A percentile compares a stretch with the other conserved stretches of the same genome.
These are phyloP conservation scores for Moricandia arvensis DNA, from an alignment of 345 rosid genomes.

Conservation along the genomic window DNA sequence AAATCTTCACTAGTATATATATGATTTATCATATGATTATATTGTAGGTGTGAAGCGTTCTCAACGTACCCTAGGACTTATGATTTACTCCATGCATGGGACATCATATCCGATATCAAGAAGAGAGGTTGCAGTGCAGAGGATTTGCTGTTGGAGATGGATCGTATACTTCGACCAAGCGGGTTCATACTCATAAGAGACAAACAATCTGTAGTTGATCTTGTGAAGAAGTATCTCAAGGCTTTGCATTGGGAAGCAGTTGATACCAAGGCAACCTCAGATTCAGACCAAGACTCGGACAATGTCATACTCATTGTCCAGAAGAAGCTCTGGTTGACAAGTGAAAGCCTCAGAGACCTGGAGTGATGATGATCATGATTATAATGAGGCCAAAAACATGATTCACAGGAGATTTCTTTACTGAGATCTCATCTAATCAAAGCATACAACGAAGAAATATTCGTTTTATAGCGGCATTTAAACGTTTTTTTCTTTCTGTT, in stretches of 20 bases:
- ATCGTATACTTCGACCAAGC: conserved; percentile 84
- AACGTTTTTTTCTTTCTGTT: background rate
- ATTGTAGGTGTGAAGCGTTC: conserved; percentile 81
- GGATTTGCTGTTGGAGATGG: conserved; percentile 90
- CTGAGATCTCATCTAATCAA: conserved; percentile 7
- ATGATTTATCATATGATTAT: background rate
- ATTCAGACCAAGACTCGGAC: conserved; percentile 53
- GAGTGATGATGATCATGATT: conserved; percentile 39
- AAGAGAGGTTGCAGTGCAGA: conserved; percentile 78
- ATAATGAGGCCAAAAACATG: background rate
- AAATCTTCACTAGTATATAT: background rate
- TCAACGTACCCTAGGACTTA: conserved; percentile 91
- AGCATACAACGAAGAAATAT: conserved; percentile 30
- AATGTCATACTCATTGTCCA: conserved; percentile 52
- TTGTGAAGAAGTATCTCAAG: conserved; percentile 57
- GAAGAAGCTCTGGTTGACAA: conserved; percentile 85
- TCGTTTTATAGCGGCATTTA: conserved; percentile 30
- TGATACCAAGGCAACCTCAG: conserved; percentile 47
- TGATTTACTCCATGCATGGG: conserved; percentile 84
- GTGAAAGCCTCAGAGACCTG: conserved; percentile 69
- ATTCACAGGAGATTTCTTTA: conserved; percentile 3
- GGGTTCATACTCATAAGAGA: conserved; percentile 77
- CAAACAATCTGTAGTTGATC: conserved; percentile 63
- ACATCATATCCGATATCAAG: conserved; percentile 61
- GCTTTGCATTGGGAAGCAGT: conserved; percentile 92